Percentiles rank a stretch among this genome's conserved stretches.
phyloP scores from a whole-genome alignment of 345 rosid genomes.

The Salix exigua region DNA sequence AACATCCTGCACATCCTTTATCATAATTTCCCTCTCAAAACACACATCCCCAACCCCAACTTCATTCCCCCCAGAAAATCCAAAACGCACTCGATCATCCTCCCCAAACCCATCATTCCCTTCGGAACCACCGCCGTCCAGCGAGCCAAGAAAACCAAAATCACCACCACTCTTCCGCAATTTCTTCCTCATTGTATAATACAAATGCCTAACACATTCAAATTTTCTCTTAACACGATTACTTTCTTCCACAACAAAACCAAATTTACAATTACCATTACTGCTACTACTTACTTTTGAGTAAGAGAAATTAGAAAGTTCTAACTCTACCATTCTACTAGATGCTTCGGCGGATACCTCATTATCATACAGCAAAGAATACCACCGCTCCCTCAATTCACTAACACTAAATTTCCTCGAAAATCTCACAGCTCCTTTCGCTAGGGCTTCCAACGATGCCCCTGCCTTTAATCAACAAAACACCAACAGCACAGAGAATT shows the following conservation, averaged over 20 bases:
- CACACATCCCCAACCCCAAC: neutral
- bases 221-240: conserved; percentile 57
- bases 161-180: neutral
- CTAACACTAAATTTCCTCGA: conserved; percentile 58
- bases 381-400: conserved; percentile 84
- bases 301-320: conserved; percentile 20
- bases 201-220: conserved; percentile 37
- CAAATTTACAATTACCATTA: conserved; percentile 34
- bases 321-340: conserved; percentile 60
- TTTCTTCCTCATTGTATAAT: conserved; percentile 16
- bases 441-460: conserved; percentile 95
- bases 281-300: neutral
- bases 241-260: conserved; percentile 43
- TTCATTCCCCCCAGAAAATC: neutral
- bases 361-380: conserved; percentile 81
- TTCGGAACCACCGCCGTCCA: neutral
- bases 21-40: neutral
- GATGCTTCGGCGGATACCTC: conserved; percentile 74
- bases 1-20: neutral
- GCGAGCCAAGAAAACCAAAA: neutral
- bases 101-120: neutral
- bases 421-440: conserved; percentile 89
- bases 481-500: neutral
- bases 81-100: neutral
- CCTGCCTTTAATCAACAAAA: conserved; percentile 50